These are phyloP conservation scores for Ophiocordyceps robertsii DNA, from an alignment of 2,329 filamentous ascomycete genomes.

Conservation along the genomic window DNA sequence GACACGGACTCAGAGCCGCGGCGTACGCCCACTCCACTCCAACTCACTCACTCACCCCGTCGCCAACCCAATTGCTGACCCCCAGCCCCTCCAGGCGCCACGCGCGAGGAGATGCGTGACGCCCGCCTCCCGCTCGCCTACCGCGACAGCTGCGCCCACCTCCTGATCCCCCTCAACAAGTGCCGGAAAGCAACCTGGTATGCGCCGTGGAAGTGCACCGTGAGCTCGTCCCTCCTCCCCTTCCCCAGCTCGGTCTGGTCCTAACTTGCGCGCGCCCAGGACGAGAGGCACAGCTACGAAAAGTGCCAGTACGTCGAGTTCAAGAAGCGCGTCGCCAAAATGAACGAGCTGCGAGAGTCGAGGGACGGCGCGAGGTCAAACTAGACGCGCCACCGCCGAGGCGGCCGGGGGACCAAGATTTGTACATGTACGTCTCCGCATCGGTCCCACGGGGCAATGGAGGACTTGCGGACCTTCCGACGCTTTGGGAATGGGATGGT, in stretches of 20 bases:
- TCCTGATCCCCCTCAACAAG: slow-evolving; percentile 89
- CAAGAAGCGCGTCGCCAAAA: slow-evolving; percentile 96
- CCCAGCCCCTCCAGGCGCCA: slow-evolving; percentile 45
- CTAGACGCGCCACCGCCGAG: slow-evolving; percentile 24
- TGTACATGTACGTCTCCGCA: not conserved
- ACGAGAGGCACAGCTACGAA: slow-evolving; percentile 94
- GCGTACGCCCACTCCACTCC: slow-evolving; percentile 14
- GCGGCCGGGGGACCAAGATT: not conserved
- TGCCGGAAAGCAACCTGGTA: slow-evolving; percentile 90
- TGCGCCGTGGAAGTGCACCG: slow-evolving; percentile 94
- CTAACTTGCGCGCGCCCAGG: slow-evolving; percentile 34
- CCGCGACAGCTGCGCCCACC: slow-evolving; percentile 88
- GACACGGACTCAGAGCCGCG: slow-evolving; percentile 22
- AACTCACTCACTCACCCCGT: not conserved
- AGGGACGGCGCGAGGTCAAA: slow-evolving; percentile 82
- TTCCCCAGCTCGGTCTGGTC: not conserved
- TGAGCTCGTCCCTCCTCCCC: slow-evolving; percentile 30
- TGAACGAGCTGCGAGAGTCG: slow-evolving; percentile 84
- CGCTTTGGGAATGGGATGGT: not conserved
- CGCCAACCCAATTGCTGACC: not conserved
- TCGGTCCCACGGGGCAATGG: not conserved
- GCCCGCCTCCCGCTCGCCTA: slow-evolving; percentile 80
- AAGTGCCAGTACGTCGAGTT: slow-evolving; percentile 99
- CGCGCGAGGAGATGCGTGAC: slow-evolving; percentile 86
- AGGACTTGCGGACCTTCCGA: not conserved